Evolutionary conservation across 164 flowering plant species (phyloP).

Genomic region (Litsea cubeba): DNA sequence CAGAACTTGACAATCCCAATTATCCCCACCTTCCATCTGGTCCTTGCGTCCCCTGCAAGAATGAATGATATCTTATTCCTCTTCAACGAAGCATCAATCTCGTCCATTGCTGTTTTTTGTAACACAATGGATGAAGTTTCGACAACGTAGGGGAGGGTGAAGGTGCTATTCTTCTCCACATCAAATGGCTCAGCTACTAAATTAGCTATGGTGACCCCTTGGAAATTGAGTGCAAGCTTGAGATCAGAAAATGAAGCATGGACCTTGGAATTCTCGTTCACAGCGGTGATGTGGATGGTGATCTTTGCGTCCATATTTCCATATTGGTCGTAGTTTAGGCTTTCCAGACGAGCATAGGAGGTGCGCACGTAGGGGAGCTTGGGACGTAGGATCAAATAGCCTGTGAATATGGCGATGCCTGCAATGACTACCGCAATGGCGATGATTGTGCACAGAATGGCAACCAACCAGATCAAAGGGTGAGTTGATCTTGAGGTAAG

Average conservation of each 20-base stretch:
- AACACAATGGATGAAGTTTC: constrained; percentile 46
- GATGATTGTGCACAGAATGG: constrained; percentile 54
- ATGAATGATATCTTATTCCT: constrained; percentile 31
- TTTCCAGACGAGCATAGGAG: constrained; percentile 44
- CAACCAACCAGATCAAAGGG: constrained; percentile 58
- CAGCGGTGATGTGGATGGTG: constrained; percentile 38
- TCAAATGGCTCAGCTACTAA: constrained; percentile 43
- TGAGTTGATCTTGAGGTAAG: constrained; percentile 12
- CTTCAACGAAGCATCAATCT: constrained; percentile 33
- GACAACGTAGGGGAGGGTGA: constrained; percentile 29
- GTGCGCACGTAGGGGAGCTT: constrained; percentile 51
- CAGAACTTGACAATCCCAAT: constrained; percentile 58
- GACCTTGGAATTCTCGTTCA: constrained; percentile 59
- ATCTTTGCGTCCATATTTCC: constrained; percentile 42
- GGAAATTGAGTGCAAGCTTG: constrained; percentile 29
- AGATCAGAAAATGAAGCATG: constrained; percentile 56
- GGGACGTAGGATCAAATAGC: constrained; percentile 61
- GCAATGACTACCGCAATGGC: constrained; percentile 50
- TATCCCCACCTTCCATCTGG: constrained; percentile 60
- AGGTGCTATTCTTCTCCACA: constrained; percentile 40
- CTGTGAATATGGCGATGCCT: constrained; percentile 53
- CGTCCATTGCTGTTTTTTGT: constrained; percentile 23
- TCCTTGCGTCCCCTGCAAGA: constrained; percentile 42
- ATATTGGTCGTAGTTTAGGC: constrained; percentile 25
- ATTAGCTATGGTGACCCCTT: constrained; percentile 37